A percentile compares a stretch with the other conserved stretches of the same genome.
phyloP scores from a whole-genome alignment of 2,329 filamentous ascomycete genomes.

The Fusarium drepaniforme region DNA sequence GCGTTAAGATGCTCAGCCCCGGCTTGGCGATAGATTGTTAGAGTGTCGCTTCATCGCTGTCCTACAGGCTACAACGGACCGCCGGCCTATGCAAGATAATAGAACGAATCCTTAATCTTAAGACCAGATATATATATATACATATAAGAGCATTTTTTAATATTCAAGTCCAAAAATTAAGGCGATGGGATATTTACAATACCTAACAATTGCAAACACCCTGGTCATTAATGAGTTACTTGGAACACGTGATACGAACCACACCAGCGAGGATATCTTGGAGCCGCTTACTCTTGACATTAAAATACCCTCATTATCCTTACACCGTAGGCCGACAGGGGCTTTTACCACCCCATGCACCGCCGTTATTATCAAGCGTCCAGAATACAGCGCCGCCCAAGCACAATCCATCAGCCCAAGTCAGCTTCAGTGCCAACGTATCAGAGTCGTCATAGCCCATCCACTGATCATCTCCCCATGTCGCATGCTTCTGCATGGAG shows the following conservation, averaged over 20 bases:
- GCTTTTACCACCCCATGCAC: slow-evolving; percentile 5
- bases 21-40: not conserved
- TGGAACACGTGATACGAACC: not conserved
- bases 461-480: slow-evolving; percentile 6
- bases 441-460: slow-evolving; percentile 8
- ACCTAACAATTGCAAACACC: not conserved
- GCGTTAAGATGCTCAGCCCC: not conserved
- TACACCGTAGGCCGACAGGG: not conserved
- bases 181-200: not conserved
- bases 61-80: not conserved
- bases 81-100: not conserved
- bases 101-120: not conserved
- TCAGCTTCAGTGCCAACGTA: slow-evolving; percentile 8
- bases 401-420: slow-evolving; percentile 9
- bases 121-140: too few species aligned
- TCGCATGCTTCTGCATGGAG: slow-evolving; percentile 10
- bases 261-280: not conserved
- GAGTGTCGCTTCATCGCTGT: not conserved
- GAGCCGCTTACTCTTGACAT: not conserved
- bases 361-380: slow-evolving; percentile 7
- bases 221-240: not conserved
- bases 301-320: not conserved
- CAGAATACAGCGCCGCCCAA: slow-evolving; percentile 12
- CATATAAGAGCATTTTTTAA: not conserved
- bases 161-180: not conserved